A percentile compares a stretch with the other conserved stretches of the same genome.
These are phyloP conservation scores for Iris pallida DNA, from an alignment of 116 monocot species.

Conservation along the genomic window DNA sequence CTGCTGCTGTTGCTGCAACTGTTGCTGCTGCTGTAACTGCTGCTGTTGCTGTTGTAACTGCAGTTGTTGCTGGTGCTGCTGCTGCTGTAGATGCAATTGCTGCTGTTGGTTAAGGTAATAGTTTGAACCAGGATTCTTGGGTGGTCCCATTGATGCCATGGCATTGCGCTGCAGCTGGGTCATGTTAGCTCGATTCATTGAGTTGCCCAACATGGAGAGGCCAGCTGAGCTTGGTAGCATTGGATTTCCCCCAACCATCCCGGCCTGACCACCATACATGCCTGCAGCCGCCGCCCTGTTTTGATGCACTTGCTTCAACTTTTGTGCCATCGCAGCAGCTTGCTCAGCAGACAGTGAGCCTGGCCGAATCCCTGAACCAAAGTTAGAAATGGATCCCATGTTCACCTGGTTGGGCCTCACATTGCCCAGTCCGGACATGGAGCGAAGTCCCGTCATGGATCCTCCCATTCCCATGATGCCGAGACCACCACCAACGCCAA, in stretches of 20 bases:
- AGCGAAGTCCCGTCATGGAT: slow-evolving; percentile 38
- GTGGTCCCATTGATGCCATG: slow-evolving; percentile 86
- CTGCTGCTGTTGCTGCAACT: slow-evolving; percentile 14
- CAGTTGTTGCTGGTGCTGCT: slow-evolving; percentile 23
- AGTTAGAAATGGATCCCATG: slow-evolving; percentile 43
- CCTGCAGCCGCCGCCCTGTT: slow-evolving; percentile 24
- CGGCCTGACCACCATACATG: slow-evolving; percentile 23
- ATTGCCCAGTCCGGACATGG: slow-evolving; percentile 31
- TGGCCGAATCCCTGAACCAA: slow-evolving; percentile 42
- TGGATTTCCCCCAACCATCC: slow-evolving; percentile 37
- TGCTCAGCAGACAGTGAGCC: slow-evolving; percentile 15
- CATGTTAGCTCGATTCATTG: slow-evolving; percentile 57
- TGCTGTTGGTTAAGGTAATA: slow-evolving; percentile 63
- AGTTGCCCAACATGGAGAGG: slow-evolving; percentile 56
- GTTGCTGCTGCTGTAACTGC: slow-evolving; percentile 31
- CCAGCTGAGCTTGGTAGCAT: slow-evolving; percentile 62
- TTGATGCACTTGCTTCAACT: slow-evolving; percentile 43
- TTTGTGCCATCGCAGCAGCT: slow-evolving; percentile 28
- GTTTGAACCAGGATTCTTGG: slow-evolving; percentile 56
- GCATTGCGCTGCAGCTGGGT: slow-evolving; percentile 50
- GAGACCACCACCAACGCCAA: slow-evolving; percentile 41
- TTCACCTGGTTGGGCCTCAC: slow-evolving; percentile 63
- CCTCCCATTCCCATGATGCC: slow-evolving; percentile 66
- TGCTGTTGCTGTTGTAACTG: slow-evolving; percentile 31
- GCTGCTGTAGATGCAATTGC: slow-evolving; percentile 27